Conservation (phyloP, 306 rosid genomes). For the Medicago arabica region DNA sequence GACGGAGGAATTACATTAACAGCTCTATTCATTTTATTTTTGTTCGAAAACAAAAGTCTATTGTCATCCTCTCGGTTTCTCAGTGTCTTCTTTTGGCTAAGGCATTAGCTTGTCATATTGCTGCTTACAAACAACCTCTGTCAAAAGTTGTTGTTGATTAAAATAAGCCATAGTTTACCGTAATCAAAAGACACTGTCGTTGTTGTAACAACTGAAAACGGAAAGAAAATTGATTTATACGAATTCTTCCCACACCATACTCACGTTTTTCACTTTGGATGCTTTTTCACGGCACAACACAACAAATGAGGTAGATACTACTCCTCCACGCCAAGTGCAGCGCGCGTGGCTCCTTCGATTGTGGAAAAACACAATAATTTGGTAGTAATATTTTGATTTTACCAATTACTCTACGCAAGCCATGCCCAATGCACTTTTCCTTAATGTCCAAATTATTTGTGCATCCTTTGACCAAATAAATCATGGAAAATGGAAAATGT, state of each 20-base stretch:
- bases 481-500: too few relatives aligned
- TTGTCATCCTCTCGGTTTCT: too few relatives aligned
- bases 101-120: too few relatives aligned
- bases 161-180: too few relatives aligned
- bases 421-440: neutral
- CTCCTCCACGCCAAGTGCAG: neutral
- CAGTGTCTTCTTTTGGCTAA: too few relatives aligned
- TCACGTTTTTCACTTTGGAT: conserved; percentile 23
- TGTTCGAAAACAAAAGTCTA: too few relatives aligned
- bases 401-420: neutral
- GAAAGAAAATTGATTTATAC: neutral
- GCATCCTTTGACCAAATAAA: too few relatives aligned
- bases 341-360: neutral
- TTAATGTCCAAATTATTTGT: neutral
- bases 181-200: neutral
- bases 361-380: neutral
- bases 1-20: too few relatives aligned
- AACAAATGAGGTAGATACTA: neutral
- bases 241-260: too few relatives aligned
- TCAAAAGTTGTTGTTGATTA: too few relatives aligned
- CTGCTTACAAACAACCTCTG: too few relatives aligned
- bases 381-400: neutral
- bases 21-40: too few relatives aligned
- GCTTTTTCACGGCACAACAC: neutral
- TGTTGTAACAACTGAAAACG: neutral